Conservation (phyloP, 768 basidiomycete species). For the Tremella yokohamensis region DNA sequence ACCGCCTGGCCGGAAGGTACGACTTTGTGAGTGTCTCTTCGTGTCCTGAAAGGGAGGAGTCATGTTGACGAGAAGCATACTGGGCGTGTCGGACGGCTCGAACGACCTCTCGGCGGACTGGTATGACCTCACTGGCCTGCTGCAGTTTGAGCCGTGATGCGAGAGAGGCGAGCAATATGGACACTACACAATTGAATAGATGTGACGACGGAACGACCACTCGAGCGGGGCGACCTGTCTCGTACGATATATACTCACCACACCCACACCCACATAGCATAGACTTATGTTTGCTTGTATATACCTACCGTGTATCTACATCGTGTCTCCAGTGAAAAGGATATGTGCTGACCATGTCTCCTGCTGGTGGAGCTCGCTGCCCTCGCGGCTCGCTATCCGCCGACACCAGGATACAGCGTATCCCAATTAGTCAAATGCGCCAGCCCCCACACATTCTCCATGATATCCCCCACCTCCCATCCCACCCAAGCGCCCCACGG, state of each 20-base stretch:
- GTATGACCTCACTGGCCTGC: slow-evolving; percentile 3
- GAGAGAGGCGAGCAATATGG: background rate
- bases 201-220: too few species aligned
- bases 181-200: too few species aligned
- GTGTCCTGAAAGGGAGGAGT: background rate
- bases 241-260: too few species aligned
- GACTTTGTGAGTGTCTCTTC: background rate
- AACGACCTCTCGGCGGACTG: slow-evolving; percentile 3
- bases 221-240: too few species aligned
- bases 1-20: slow-evolving; percentile 2
- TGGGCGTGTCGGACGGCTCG: background rate
- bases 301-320: too few species aligned
- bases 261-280: too few species aligned
- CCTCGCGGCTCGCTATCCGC: background rate
- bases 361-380: too few species aligned
- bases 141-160: background rate
- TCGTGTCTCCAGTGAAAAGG: too few species aligned
- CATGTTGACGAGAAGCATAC: background rate
- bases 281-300: too few species aligned
- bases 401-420: background rate
- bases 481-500: slow-evolving; percentile 23
- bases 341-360: too few species aligned
- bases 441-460: slow-evolving; percentile 4
- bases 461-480: background rate
- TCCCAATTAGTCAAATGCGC: background rate